Percentiles rank a stretch among this genome's conserved stretches.
These are phyloP conservation scores for Xylaria castorea DNA, from an alignment of 495 filamentous ascomycete genomes.

Conservation along the genomic window DNA sequence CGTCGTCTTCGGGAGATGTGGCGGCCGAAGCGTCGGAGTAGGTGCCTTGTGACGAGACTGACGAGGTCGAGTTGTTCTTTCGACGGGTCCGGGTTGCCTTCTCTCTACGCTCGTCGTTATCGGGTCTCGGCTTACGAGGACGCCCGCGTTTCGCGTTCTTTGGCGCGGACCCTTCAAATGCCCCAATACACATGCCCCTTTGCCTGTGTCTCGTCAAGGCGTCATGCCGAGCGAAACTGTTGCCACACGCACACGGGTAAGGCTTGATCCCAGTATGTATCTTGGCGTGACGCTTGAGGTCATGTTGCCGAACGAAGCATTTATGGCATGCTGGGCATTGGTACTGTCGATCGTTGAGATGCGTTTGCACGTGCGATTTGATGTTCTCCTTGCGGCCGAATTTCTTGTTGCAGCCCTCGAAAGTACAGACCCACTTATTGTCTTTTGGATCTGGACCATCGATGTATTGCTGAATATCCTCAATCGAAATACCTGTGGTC, in stretches of 20 bases:
- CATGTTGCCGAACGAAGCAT: conserved; percentile 94
- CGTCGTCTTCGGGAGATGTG: conserved; percentile 52
- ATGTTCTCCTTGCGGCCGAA: conserved; percentile 98
- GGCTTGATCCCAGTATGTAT: conserved; percentile 95
- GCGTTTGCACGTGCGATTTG: conserved; percentile 96
- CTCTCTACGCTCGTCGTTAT: conserved; percentile 68
- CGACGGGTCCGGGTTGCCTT: conserved; percentile 64
- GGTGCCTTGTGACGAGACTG: conserved; percentile 54
- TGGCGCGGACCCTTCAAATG: conserved; percentile 81
- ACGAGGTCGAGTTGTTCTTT: conserved; percentile 59
- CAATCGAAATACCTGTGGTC: conserved; percentile 78
- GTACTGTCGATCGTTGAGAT: conserved; percentile 93
- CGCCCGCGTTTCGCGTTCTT: conserved; percentile 59
- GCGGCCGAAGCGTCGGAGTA: conserved; percentile 56
- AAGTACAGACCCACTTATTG: conserved; percentile 88
- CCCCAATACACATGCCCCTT: conserved; percentile 92
- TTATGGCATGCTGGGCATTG: conserved; percentile 88
- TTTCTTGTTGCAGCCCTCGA: conserved; percentile 76
- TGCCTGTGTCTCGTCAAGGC: conserved; percentile 93
- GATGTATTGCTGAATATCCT: conserved; percentile 88
- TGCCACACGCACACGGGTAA: conserved; percentile 88
- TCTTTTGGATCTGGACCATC: conserved; percentile 73
- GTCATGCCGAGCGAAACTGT: conserved; percentile 90
- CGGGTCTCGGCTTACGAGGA: conserved; percentile 54
- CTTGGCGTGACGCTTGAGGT: conserved; percentile 94